Conservation (phyloP, 306 rosid species). For the Ziziphus jujuba region DNA sequence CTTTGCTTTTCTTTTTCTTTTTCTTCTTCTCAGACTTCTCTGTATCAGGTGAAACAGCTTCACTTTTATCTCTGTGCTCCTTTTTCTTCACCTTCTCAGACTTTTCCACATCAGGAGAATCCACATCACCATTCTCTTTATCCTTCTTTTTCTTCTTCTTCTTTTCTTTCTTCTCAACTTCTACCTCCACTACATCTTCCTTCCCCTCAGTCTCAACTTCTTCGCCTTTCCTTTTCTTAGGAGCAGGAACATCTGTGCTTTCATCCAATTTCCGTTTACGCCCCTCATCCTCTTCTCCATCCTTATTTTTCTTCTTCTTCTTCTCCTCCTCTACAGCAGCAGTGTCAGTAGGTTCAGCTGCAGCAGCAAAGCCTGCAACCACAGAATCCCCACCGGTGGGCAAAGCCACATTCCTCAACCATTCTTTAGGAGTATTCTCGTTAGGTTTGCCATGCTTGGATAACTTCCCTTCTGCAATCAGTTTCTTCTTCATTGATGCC, state of each 20-base stretch:
- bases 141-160: slow-evolving; percentile 61
- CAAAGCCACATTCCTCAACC: slow-evolving; percentile 64
- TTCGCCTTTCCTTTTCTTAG: slow-evolving; percentile 53
- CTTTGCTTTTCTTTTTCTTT: slow-evolving; percentile 64
- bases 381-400: slow-evolving; percentile 60
- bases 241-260: slow-evolving; percentile 30
- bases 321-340: slow-evolving; percentile 23
- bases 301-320: slow-evolving; percentile 23
- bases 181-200: slow-evolving; percentile 32
- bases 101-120: slow-evolving; percentile 42
- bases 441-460: slow-evolving; percentile 81
- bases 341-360: slow-evolving; percentile 33
- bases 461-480: slow-evolving; percentile 63
- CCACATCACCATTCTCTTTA: slow-evolving; percentile 31
- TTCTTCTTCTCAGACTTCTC: slow-evolving; percentile 75
- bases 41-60: slow-evolving; percentile 39
- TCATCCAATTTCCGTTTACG: slow-evolving; percentile 51
- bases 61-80: slow-evolving; percentile 37
- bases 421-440: slow-evolving; percentile 62
- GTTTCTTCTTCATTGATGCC: slow-evolving; percentile 78
- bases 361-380: slow-evolving; percentile 58
- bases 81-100: slow-evolving; percentile 34
- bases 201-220: slow-evolving; percentile 34
- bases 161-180: slow-evolving; percentile 42
- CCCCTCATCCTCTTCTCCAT: slow-evolving; percentile 37